A percentile compares a stretch with the other conserved stretches of the same genome.
These are phyloP conservation scores for Chaetomium strumarium DNA, from an alignment of 2,329 filamentous ascomycete genomes.

Conservation along the genomic window DNA sequence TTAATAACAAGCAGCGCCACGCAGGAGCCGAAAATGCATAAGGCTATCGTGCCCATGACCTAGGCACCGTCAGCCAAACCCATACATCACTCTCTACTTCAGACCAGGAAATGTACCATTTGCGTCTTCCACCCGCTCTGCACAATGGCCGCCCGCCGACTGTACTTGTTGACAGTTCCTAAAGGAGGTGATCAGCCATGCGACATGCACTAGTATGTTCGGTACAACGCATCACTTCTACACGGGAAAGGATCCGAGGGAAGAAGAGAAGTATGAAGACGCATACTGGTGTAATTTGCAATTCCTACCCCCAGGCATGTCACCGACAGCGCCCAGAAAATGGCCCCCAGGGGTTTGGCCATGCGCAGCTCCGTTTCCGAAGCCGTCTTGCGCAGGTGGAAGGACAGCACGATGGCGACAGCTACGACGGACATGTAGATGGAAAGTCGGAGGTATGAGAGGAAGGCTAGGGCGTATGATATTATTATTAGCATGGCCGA, in stretches of 20 bases:
- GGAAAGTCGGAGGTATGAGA: conserved; percentile 83
- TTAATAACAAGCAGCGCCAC: conserved; percentile 54
- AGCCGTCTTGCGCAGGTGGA: conserved; percentile 76
- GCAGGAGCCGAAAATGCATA: conserved; percentile 60
- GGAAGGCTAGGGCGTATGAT: conserved; percentile 48
- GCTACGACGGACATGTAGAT: conserved; percentile 89
- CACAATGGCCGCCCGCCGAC: conserved; percentile 71
- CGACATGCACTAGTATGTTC: not conserved
- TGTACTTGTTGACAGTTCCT: conserved; percentile 74
- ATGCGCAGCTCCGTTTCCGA: conserved; percentile 65
- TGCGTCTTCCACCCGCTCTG: conserved; percentile 95
- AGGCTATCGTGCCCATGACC: conserved; percentile 57
- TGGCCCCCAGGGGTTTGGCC: conserved; percentile 73
- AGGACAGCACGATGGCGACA: conserved; percentile 85
- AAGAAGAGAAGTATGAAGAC: not conserved
- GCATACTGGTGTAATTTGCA: conserved; percentile 75
- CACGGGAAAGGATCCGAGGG: not conserved
- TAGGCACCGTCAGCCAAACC: conserved; percentile 27
- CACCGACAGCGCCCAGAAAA: conserved; percentile 81
- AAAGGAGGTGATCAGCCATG: not conserved
- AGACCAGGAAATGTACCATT: conserved; percentile 43
- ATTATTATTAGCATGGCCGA: conserved; percentile 31
- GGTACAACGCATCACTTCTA: not conserved
- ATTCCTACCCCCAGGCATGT: conserved; percentile 72
- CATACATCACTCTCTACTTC: too few species aligned